phyloP scores from a whole-genome alignment of 108 stramenopile genomes.

The Nannochloropsis granulata region DNA sequence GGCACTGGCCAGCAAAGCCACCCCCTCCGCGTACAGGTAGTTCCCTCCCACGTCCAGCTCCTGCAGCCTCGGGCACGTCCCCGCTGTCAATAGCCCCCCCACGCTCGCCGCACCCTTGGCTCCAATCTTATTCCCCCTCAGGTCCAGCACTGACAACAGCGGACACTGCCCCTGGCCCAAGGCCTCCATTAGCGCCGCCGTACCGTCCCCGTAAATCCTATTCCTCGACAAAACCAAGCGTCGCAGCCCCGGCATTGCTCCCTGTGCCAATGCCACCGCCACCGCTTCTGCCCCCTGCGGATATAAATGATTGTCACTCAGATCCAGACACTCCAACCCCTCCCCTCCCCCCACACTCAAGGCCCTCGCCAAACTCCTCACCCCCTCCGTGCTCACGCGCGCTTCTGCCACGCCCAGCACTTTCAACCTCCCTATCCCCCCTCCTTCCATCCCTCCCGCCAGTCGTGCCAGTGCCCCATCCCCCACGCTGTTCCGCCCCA shows the following conservation, averaged over 20 bases:
- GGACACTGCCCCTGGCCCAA: neutral
- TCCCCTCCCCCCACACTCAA: neutral
- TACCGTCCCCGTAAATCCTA: neutral
- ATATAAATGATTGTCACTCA: neutral
- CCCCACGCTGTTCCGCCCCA: neutral
- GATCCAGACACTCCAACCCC: neutral
- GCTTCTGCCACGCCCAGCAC: neutral
- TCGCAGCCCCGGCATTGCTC: neutral
- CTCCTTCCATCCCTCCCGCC: neutral
- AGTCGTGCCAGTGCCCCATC: neutral
- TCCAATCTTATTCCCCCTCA: neutral
- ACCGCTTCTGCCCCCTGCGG: neutral
- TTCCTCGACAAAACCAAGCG: neutral
- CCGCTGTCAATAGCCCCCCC: neutral
- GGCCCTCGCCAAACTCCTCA: neutral
- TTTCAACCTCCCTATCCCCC: neutral
- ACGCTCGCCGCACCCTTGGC: neutral
- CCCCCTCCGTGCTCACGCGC: neutral
- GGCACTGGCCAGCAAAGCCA: neutral
- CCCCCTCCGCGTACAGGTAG: neutral
- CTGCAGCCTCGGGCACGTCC: neutral
- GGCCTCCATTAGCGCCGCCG: neutral
- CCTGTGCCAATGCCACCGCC: neutral
- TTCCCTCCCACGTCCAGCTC: neutral
- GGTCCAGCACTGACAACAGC: neutral